Conservation (phyloP, 768 basidiomycete genomes). For the Tylopilus vinaceipallidus region DNA sequence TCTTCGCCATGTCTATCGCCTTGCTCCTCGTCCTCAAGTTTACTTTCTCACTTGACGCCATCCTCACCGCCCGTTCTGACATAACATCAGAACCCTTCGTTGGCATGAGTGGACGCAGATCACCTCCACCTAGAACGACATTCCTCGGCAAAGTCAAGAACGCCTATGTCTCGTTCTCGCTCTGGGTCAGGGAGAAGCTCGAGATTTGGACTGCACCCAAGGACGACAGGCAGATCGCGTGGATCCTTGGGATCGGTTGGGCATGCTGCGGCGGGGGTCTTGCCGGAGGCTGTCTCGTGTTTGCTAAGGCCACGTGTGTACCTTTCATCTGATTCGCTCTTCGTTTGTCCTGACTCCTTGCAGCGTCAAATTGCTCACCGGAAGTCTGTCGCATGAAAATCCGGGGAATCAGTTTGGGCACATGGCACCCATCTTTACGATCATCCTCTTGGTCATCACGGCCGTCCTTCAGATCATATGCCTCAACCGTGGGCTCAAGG, state of each 20-base stretch:
- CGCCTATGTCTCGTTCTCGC: slow-evolving; percentile 47
- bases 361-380: slow-evolving; percentile 80
- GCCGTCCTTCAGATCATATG: slow-evolving; percentile 91
- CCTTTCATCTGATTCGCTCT: background rate
- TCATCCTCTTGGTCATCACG: slow-evolving; percentile 57
- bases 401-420: slow-evolving; percentile 88
- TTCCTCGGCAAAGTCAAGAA: slow-evolving; percentile 35
- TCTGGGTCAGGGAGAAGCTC: slow-evolving; percentile 56
- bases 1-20: slow-evolving; percentile 73
- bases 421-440: slow-evolving; percentile 74
- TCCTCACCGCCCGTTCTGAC: slow-evolving; percentile 70
- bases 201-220: slow-evolving; percentile 76
- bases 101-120: slow-evolving; percentile 35
- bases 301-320: slow-evolving; percentile 51
- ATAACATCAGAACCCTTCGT: slow-evolving; percentile 57
- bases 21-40: slow-evolving; percentile 66
- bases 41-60: slow-evolving; percentile 67
- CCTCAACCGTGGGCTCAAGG: slow-evolving; percentile 84
- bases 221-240: slow-evolving; percentile 82
- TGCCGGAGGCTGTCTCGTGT: slow-evolving; percentile 86
- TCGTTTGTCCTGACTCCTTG: slow-evolving; percentile 7
- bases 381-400: slow-evolving; percentile 74
- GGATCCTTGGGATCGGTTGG: slow-evolving; percentile 94
- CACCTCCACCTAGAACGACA: slow-evolving; percentile 18
- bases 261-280: slow-evolving; percentile 89